Evolutionary conservation across 306 rosid genomes (phyloP).

Genomic region (Inga laurina): DNA sequence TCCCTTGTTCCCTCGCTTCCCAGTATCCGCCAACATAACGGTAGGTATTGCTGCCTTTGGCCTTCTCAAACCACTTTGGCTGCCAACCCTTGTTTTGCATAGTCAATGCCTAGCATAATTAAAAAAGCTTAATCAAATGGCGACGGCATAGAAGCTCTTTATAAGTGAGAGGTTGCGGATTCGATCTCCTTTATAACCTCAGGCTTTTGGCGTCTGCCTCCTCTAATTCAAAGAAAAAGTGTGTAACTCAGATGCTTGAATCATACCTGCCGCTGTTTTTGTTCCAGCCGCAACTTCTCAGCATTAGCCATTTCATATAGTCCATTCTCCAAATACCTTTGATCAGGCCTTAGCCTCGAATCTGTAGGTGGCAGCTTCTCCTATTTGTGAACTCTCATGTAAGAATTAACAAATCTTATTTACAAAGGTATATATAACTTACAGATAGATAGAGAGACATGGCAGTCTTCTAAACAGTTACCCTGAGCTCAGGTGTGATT

Average conservation of each 20-base stretch:
- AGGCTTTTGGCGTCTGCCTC: too few species aligned
- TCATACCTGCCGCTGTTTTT: conserved; percentile 87
- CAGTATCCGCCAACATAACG: conserved; percentile 84
- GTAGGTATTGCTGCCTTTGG: conserved; percentile 56
- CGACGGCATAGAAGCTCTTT: too few species aligned
- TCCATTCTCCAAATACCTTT: conserved; percentile 87
- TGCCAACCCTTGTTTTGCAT: conserved; percentile 96
- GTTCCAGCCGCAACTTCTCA: conserved; percentile 84
- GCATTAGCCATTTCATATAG: conserved; percentile 78
- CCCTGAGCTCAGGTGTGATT: conserved; percentile 77
- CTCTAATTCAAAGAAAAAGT: too few species aligned
- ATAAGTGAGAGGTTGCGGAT: too few species aligned
- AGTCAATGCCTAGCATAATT: conserved; percentile 63
- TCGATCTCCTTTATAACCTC: too few species aligned
- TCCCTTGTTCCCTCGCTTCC: conserved; percentile 75
- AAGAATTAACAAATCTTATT: conserved; percentile 9
- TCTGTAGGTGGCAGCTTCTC: conserved; percentile 96
- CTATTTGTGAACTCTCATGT: conserved; percentile 47
- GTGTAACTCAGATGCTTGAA: not conserved
- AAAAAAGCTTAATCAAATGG: too few species aligned
- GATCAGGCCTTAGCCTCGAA: conserved; percentile 97
- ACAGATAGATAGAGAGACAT: not conserved
- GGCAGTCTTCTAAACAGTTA: conserved; percentile 18
- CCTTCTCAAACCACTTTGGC: conserved; percentile 91
- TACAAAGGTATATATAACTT: not conserved